These are phyloP conservation scores for Globisporangium lucens DNA, from an alignment of 352 stramenopile genomes.

Conservation along the genomic window DNA sequence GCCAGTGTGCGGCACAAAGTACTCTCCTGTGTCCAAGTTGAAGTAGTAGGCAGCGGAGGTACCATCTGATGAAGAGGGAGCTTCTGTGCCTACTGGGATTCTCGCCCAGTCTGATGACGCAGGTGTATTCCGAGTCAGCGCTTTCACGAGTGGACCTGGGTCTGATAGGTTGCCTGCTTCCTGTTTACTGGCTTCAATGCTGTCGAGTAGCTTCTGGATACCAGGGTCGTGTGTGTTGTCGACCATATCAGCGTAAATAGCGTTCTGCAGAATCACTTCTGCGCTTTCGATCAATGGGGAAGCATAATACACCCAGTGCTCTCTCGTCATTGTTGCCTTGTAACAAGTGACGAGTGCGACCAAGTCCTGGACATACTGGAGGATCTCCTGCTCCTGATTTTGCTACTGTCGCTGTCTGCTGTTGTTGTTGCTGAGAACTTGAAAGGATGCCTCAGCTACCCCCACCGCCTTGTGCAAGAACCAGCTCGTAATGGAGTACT, in stretches of 20 bases:
- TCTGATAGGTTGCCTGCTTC: constrained; percentile 20
- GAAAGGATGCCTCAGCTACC: background rate
- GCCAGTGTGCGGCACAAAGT: constrained; percentile 8
- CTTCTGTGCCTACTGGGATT: constrained; percentile 9
- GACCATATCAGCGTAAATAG: background rate
- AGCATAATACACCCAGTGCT: constrained; percentile 14
- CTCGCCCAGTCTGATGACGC: constrained; percentile 63
- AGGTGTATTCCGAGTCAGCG: constrained; percentile 29
- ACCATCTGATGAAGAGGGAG: background rate
- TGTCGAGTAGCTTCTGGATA: constrained; percentile 1
- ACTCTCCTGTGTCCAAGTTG: constrained; percentile 64
- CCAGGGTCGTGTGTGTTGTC: background rate
- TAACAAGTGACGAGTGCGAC: constrained; percentile 39
- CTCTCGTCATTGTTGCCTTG: constrained; percentile 26
- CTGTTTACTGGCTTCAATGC: constrained; percentile 8
- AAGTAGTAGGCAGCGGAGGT: constrained; percentile 34
- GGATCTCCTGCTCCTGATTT: background rate
- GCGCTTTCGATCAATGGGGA: constrained; percentile 20
- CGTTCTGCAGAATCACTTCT: constrained; percentile 9
- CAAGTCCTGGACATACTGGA: constrained; percentile 23
- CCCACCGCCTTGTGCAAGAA: constrained; percentile 35
- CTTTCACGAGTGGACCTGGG: constrained; percentile 24
- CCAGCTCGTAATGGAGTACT: constrained; percentile 43
- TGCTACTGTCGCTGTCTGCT: background rate
- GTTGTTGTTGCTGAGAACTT: background rate